phyloP scores from a whole-genome alignment of 176 grass and related monocot genomes.

The Elaeis guineensis region DNA sequence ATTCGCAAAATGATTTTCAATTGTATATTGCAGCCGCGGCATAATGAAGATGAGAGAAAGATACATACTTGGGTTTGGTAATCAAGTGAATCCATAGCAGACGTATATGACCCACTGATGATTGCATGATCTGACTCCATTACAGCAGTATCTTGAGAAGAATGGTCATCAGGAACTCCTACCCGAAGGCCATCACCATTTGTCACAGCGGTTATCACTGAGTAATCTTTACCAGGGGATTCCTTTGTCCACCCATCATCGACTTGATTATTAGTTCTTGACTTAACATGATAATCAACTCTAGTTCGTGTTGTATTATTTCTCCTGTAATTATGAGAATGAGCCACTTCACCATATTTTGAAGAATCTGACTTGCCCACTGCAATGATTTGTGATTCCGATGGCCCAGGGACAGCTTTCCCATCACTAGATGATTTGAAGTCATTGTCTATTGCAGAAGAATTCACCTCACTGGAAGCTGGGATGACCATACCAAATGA shows the following conservation, averaged over 20 bases:
- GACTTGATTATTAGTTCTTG: slow-evolving; percentile 17
- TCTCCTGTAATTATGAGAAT: slow-evolving; percentile 27
- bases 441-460: slow-evolving; percentile 15
- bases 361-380: slow-evolving; percentile 20
- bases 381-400: slow-evolving; percentile 30
- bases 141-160: not conserved
- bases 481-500: slow-evolving; percentile 7
- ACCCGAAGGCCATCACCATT: slow-evolving; percentile 24
- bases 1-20: too few species aligned
- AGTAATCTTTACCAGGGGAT: slow-evolving; percentile 21
- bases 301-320: slow-evolving; percentile 27
- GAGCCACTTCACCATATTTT: slow-evolving; percentile 15
- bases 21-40: too few species aligned
- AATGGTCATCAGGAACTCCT: slow-evolving; percentile 1
- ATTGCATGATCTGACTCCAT: slow-evolving; percentile 11
- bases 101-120: slow-evolving; percentile 19
- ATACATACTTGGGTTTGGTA: slow-evolving; percentile 47
- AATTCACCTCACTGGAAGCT: slow-evolving; percentile 15
- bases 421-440: slow-evolving; percentile 13
- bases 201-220: slow-evolving; percentile 13
- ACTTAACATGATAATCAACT: slow-evolving; percentile 30
- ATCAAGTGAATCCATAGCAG: slow-evolving; percentile 32
- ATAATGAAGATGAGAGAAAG: slow-evolving; percentile 3
- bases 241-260: slow-evolving; percentile 20
- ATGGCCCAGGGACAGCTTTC: slow-evolving; percentile 11